Conservation (phyloP, 129 eudicot genomes). For the Oenanthe sinensis region DNA sequence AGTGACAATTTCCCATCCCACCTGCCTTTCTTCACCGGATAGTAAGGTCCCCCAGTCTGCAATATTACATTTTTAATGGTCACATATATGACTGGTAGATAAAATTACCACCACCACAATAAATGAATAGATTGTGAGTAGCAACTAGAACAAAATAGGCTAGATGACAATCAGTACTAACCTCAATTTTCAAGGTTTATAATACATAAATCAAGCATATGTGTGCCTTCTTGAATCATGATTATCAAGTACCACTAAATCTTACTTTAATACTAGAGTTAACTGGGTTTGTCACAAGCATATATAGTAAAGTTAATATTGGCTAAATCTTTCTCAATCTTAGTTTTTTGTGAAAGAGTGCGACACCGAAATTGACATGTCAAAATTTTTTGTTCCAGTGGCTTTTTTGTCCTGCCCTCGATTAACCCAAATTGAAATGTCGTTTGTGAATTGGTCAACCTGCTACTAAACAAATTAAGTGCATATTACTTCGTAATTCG, state of each 20-base stretch:
- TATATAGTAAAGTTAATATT: neutral
- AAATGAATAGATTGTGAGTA: neutral
- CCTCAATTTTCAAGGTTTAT: neutral
- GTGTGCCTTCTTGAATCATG: too few relatives aligned
- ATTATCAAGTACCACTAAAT: neutral
- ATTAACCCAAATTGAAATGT: neutral
- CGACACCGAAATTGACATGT: neutral
- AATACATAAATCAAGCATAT: too few relatives aligned
- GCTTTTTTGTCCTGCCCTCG: neutral
- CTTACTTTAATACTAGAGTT: neutral
- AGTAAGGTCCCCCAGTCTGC: conserved; percentile 82
- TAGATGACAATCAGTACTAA: neutral
- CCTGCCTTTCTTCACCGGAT: conserved; percentile 79
- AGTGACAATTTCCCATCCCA: conserved; percentile 76
- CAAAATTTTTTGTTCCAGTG: neutral
- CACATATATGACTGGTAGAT: neutral
- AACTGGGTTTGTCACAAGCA: neutral
- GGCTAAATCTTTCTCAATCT: neutral
- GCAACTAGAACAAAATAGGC: neutral
- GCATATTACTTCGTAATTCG: neutral
- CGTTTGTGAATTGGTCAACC: neutral
- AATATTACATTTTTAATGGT: neutral
- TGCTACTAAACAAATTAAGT: neutral
- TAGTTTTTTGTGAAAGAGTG: neutral
- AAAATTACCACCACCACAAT: neutral